A percentile compares a stretch with the other conserved stretches of the same genome.
These are phyloP conservation scores for Acanthochlamys bracteata DNA, from an alignment of 106 monocot genomes.

Conservation along the genomic window DNA sequence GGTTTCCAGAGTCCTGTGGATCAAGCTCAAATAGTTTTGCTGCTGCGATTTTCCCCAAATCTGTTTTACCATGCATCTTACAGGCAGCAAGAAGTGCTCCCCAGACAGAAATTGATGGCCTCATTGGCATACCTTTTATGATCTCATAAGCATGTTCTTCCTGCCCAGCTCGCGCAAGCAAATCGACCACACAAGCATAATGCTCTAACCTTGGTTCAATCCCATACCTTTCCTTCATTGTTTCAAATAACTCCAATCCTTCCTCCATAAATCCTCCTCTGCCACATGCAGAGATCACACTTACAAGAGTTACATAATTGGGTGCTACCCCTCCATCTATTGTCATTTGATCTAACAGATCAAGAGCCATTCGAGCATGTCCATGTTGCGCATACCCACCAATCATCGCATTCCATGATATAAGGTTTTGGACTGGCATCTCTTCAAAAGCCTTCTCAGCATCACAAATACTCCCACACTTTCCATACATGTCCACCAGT, in stretches of 20 bases:
- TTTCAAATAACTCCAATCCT: constrained; percentile 60
- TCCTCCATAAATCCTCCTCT: constrained; percentile 50
- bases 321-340: constrained; percentile 26
- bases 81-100: constrained; percentile 84
- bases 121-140: constrained; percentile 68
- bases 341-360: constrained; percentile 49
- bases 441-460: constrained; percentile 45
- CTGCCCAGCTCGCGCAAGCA: constrained; percentile 83
- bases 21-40: constrained; percentile 68
- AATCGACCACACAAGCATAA: constrained; percentile 81
- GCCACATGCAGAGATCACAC: constrained; percentile 59
- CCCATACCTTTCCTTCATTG: constrained; percentile 57
- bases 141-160: constrained; percentile 66
- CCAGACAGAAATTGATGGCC: constrained; percentile 74
- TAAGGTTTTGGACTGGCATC: constrained; percentile 39
- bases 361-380: constrained; percentile 36
- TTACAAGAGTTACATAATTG: constrained; percentile 70
- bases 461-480: constrained; percentile 62
- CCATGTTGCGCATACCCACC: constrained; percentile 63
- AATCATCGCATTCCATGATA: constrained; percentile 78
- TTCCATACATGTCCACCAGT: constrained; percentile 85
- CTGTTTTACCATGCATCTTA: constrained; percentile 65
- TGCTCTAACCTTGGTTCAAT: constrained; percentile 66
- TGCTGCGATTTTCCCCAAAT: constrained; percentile 64
- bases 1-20: constrained; percentile 72